A percentile compares a stretch with the other conserved stretches of the same genome.
These are phyloP conservation scores for Xylaria sp. DNA, from an alignment of 495 filamentous ascomycete genomes.

Conservation along the genomic window DNA sequence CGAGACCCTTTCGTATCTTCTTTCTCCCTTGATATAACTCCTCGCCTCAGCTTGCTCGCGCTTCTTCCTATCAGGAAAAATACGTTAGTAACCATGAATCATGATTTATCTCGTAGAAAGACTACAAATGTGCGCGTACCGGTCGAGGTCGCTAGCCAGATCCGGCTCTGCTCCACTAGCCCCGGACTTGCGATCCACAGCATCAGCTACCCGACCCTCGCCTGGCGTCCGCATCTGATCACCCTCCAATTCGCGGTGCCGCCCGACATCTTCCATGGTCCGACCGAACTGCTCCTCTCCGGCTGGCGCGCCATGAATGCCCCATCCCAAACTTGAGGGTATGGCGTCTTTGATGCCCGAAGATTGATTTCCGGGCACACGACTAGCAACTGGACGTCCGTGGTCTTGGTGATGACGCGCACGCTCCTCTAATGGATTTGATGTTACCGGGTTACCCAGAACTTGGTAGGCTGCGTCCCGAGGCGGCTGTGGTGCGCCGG, in stretches of 20 bases:
- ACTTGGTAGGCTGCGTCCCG: conserved; percentile 59
- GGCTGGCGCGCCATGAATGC: conserved; percentile 42
- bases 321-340: conserved; percentile 47
- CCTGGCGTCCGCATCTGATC: conserved; percentile 58
- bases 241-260: conserved; percentile 57
- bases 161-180: conserved; percentile 36
- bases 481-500: conserved; percentile 52
- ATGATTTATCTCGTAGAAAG: too few species aligned
- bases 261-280: conserved; percentile 37
- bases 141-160: conserved; percentile 49
- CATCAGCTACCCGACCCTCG: conserved; percentile 62
- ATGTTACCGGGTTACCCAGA: conserved; percentile 56
- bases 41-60: conserved; percentile 21
- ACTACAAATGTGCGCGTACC: conserved; percentile 37
- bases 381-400: conserved; percentile 38
- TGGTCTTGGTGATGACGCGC: conserved; percentile 33
- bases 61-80: conserved; percentile 20
- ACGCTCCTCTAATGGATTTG: conserved; percentile 56
- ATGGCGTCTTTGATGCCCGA: conserved; percentile 35
- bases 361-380: conserved; percentile 33
- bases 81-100: neutral
- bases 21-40: conserved; percentile 12
- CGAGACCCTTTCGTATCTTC: conserved; percentile 20
- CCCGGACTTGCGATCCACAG: conserved; percentile 52
- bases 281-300: conserved; percentile 36